phyloP scores from a whole-genome alignment of 2,329 filamentous ascomycete genomes.

The Ceratocystis ficicola region DNA sequence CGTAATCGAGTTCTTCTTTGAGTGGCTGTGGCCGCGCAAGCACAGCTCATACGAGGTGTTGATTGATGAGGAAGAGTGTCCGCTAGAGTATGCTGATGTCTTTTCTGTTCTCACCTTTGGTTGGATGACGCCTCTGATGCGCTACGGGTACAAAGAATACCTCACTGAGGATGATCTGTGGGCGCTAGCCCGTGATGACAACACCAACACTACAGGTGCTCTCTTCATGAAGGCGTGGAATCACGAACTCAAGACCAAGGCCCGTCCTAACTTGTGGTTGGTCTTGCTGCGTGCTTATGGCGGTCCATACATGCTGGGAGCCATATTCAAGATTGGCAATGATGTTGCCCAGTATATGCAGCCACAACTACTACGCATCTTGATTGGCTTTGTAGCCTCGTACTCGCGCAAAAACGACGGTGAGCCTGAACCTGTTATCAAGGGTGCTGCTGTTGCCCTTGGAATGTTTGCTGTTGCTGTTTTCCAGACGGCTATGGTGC shows the following conservation, averaged over 20 bases:
- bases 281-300: slow-evolving; percentile 76
- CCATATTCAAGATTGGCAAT: slow-evolving; percentile 78
- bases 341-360: slow-evolving; percentile 80
- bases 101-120: slow-evolving; percentile 90
- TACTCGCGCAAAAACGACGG: slow-evolving; percentile 37
- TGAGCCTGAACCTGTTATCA: slow-evolving; percentile 61
- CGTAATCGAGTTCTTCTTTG: slow-evolving; percentile 58
- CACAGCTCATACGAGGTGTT: slow-evolving; percentile 46
- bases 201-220: slow-evolving; percentile 59
- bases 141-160: slow-evolving; percentile 78
- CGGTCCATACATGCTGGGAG: slow-evolving; percentile 66
- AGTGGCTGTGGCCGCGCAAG: slow-evolving; percentile 74
- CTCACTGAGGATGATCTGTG: slow-evolving; percentile 92
- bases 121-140: slow-evolving; percentile 99
- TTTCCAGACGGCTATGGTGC: slow-evolving; percentile 72
- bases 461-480: slow-evolving; percentile 85
- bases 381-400: slow-evolving; percentile 76
- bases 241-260: slow-evolving; percentile 52
- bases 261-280: slow-evolving; percentile 66
- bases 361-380: slow-evolving; percentile 71
- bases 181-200: slow-evolving; percentile 72
- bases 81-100: slow-evolving; percentile 80
- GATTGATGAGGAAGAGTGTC: slow-evolving; percentile 50
- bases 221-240: slow-evolving; percentile 66
- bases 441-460: slow-evolving; percentile 76